Evolutionary conservation across 2,329 filamentous ascomycete genomes (phyloP).

Genomic region (Monilinia laxa): DNA sequence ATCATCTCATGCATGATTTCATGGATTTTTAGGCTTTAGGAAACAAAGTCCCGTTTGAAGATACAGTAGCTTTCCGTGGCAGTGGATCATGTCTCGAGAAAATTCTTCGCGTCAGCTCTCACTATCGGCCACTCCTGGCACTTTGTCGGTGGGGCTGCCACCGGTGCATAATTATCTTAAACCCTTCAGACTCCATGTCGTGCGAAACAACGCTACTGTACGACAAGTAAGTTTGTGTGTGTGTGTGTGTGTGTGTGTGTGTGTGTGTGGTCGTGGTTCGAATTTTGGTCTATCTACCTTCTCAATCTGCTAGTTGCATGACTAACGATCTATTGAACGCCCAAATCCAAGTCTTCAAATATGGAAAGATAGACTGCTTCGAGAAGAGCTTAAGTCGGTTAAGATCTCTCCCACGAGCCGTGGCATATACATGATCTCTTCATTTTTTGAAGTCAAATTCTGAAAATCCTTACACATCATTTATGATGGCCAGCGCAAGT

Average conservation of each 20-base stretch:
- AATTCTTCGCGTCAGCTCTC: constrained; percentile 13
- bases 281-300: not conserved
- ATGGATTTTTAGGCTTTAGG: not conserved
- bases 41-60: not conserved
- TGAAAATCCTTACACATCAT: not conserved
- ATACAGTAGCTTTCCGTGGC: not conserved
- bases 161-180: not conserved
- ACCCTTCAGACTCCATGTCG: constrained; percentile 2
- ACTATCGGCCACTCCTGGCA: not conserved
- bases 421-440: not conserved
- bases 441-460: not conserved
- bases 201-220: not conserved
- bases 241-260: not conserved
- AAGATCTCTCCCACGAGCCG: not conserved
- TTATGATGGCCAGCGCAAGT: not conserved
- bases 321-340: not conserved
- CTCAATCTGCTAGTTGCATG: not conserved
- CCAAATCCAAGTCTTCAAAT: not conserved
- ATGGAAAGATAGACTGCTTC: not conserved
- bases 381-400: not conserved
- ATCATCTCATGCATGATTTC: constrained; percentile 2
- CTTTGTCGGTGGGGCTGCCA: not conserved
- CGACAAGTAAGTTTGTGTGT: not conserved
- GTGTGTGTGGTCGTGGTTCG: not conserved
- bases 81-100: constrained; percentile 15